Percentiles rank a stretch among this genome's conserved stretches.
These are phyloP conservation scores for Allantophomopsis lycopodina DNA, from an alignment of 2,329 filamentous ascomycete species.

Conservation along the genomic window DNA sequence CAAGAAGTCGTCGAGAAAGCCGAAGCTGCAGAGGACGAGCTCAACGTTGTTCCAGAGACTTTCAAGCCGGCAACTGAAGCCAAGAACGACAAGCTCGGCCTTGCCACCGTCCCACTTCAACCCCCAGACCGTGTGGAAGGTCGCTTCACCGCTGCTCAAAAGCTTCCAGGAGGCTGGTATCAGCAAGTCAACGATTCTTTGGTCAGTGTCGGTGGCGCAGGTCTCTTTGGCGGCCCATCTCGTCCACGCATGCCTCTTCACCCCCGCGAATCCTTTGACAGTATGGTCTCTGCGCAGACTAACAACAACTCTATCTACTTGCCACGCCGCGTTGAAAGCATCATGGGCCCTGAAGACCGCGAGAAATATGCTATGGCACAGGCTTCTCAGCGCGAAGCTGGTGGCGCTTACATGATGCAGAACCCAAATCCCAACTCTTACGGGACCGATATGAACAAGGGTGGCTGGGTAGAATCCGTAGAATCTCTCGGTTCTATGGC, in stretches of 20 bases:
- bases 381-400: constrained; percentile 28
- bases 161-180: constrained; percentile 55
- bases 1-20: constrained; percentile 77
- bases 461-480: constrained; percentile 16
- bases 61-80: constrained; percentile 52
- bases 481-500: constrained; percentile 15
- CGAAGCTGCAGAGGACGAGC: constrained; percentile 66
- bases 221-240: constrained; percentile 1
- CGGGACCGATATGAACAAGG: constrained; percentile 28
- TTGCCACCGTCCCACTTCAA: constrained; percentile 44
- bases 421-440: constrained; percentile 24
- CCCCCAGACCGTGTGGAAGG: constrained; percentile 67
- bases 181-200: constrained; percentile 55
- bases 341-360: constrained; percentile 68
- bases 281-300: constrained; percentile 42
- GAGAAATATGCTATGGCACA: constrained; percentile 61
- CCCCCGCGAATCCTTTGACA: constrained; percentile 52
- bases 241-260: constrained; percentile 28
- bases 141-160: constrained; percentile 60
- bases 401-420: constrained; percentile 22
- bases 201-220: constrained; percentile 34
- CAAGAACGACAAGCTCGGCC: constrained; percentile 27
- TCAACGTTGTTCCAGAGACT: constrained; percentile 80
- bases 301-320: constrained; percentile 46
- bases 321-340: constrained; percentile 45